phyloP scores from a whole-genome alignment of 2,329 filamentous ascomycete genomes.

The Pseudocercospora pini-densiflorae region DNA sequence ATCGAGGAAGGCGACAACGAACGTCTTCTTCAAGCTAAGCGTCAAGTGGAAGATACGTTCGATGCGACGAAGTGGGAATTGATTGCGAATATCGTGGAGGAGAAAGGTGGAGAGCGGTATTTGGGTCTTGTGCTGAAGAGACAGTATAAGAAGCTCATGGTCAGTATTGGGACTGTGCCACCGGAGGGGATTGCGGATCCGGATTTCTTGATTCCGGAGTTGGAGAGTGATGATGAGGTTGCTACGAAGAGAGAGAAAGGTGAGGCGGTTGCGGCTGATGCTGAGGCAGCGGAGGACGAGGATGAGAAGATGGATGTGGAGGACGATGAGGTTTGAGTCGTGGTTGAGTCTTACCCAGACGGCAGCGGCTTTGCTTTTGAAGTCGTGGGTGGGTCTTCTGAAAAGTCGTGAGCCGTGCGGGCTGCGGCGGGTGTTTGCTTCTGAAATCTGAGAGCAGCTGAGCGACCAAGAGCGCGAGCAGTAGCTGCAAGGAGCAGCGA shows the following conservation, averaged over 20 bases:
- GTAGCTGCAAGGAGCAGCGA: neutral
- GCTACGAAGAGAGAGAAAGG: slow-evolving; percentile 1
- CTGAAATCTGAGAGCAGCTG: neutral
- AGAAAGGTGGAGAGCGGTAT: slow-evolving; percentile 41
- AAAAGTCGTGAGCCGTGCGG: neutral
- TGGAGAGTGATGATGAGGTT: slow-evolving; percentile 12
- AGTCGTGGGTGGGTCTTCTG: neutral
- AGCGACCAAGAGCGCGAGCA: neutral
- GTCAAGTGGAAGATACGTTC: slow-evolving; percentile 46
- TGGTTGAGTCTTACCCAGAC: neutral
- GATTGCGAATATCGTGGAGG: slow-evolving; percentile 41
- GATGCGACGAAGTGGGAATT: slow-evolving; percentile 46
- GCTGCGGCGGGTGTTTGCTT: neutral
- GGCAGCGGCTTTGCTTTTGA: neutral
- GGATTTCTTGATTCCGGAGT: slow-evolving; percentile 31
- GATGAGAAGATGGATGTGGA: neutral
- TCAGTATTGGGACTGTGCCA: slow-evolving; percentile 30
- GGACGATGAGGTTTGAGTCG: neutral
- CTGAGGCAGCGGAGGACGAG: neutral
- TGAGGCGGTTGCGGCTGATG: neutral
- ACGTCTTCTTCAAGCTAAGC: slow-evolving; percentile 43
- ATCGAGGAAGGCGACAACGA: slow-evolving; percentile 40
- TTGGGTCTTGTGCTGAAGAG: slow-evolving; percentile 42
- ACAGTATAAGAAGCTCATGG: slow-evolving; percentile 47
- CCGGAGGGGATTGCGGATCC: slow-evolving; percentile 31